Base-by-base conservation (phyloP, 2,329 filamentous ascomycete species). In the Septoria linicola region DNA sequence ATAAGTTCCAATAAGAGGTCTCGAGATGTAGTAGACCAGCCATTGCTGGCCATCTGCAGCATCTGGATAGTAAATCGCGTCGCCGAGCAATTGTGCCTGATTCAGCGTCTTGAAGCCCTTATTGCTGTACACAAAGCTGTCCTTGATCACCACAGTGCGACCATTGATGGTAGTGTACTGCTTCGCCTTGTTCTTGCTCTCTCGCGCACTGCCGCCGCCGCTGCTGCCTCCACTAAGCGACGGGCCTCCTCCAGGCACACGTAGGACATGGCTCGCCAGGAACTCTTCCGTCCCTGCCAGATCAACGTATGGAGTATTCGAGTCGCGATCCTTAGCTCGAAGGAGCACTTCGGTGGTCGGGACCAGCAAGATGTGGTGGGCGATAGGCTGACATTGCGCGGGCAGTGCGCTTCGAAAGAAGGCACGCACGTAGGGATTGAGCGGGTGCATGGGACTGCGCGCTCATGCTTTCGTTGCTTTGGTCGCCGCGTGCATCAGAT, bases 391-490 rank as follows among this genome's bases (percentile, higher is more conserved):
- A 79, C 93, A 97, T 84, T 97, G 92, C 66, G 87, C 79, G 63
- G 88, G 87, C 69, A 96, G 81, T 72, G 89, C 84, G 82, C 90
- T 97, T 78, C 89, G 90, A 81, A 96, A 96, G 84, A 99, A 97
- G 80, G 92, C 90, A 79, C 88, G 86, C 73, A 99, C 81, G 76
- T 96, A 97, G 72, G 93, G 93, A 76, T 99, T 99, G 84, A 97
- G 81, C 78, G 93, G 89, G 50, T 62, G 63, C 63, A 66, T 66
- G 44, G 31, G 44, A 58, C 43, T 45, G 41, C 45, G 53, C 37
- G 44, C 34, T 51, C 39, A 45, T 55, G 23, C 23, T 27, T 5
- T 27, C n/a, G n/a, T n/a, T n/a, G n/a, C n/a, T n/a, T n/a, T n/a
- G n/a, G n/a, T n/a, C n/a, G n/a, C n/a, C n/a, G n/a, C n/a, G n/a